These are phyloP conservation scores for Cystobasidiopsis lactophilus DNA, from an alignment of 768 basidiomycete species.

Conservation along the genomic window DNA sequence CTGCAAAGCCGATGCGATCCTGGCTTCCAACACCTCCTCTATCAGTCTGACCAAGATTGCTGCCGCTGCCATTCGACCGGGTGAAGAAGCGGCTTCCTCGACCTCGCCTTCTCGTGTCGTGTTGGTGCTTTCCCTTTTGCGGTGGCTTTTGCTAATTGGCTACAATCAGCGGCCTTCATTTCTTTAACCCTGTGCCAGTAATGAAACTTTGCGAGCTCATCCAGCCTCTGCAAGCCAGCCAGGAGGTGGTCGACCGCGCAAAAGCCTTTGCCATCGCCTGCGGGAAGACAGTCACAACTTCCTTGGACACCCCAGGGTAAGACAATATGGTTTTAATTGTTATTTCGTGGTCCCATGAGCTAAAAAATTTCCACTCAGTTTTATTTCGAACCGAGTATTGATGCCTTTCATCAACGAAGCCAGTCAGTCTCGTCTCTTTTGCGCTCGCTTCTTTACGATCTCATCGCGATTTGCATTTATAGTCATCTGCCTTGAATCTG, in stretches of 20 bases:
- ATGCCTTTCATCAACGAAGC: slow-evolving; percentile 99
- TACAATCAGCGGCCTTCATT: not conserved
- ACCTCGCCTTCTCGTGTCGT: slow-evolving; percentile 40
- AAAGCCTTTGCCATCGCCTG: slow-evolving; percentile 65
- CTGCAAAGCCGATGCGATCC: slow-evolving; percentile 48
- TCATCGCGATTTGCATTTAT: too few relatives aligned
- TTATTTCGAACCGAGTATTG: slow-evolving; percentile 26
- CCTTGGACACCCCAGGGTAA: slow-evolving; percentile 81
- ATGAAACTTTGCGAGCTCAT: slow-evolving; percentile 41
- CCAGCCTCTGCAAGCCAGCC: slow-evolving; percentile 70
- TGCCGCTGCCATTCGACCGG: slow-evolving; percentile 43
- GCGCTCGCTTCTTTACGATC: too few relatives aligned
- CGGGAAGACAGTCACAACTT: slow-evolving; percentile 79
- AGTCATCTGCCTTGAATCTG: slow-evolving; percentile 21
- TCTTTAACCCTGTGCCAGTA: slow-evolving; percentile 4
- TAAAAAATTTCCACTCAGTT: not conserved
- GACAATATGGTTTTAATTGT: slow-evolving; percentile 28
- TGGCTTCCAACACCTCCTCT: slow-evolving; percentile 81
- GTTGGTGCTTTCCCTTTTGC: not conserved
- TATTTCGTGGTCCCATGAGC: not conserved
- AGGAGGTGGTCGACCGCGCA: slow-evolving; percentile 49
- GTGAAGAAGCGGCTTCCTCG: slow-evolving; percentile 33
- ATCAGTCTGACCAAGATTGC: slow-evolving; percentile 91
- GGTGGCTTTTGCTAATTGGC: not conserved
- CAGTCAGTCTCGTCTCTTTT: not conserved